A percentile compares a stretch with the other conserved stretches of the same genome.
These are phyloP conservation scores for Xylariales sp. DNA, from an alignment of 2,329 filamentous ascomycete species.

Conservation along the genomic window DNA sequence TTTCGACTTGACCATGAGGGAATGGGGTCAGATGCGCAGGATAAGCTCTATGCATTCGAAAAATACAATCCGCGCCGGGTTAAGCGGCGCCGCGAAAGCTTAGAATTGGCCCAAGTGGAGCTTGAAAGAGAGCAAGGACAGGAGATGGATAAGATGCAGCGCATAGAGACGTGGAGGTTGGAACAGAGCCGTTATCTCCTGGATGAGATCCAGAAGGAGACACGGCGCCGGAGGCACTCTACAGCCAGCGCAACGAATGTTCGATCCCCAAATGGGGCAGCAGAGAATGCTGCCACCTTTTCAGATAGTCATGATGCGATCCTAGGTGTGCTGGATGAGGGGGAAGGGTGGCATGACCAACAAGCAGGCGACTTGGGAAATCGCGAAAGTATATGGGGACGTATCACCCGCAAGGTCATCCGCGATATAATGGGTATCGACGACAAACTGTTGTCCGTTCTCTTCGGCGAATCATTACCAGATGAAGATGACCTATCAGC, in stretches of 20 bases:
- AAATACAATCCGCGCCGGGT: constrained; percentile 70
- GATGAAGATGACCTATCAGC: constrained; percentile 42
- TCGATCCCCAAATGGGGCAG: constrained; percentile 21
- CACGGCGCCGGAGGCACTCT: constrained; percentile 57
- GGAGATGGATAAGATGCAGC: constrained; percentile 69
- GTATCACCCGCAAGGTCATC: constrained; percentile 81
- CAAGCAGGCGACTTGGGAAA: constrained; percentile 39
- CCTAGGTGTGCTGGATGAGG: constrained; percentile 32
- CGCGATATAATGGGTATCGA: constrained; percentile 88
- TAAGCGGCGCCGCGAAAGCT: constrained; percentile 47
- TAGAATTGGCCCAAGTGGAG: constrained; percentile 46
- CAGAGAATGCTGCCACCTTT: constrained; percentile 25
- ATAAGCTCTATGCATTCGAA: constrained; percentile 87
- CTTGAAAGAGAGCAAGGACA: constrained; percentile 51
- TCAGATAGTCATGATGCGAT: constrained; percentile 26
- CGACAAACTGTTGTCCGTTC: constrained; percentile 74
- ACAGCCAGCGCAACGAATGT: constrained; percentile 14
- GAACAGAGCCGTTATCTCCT: constrained; percentile 84
- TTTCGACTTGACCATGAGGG: constrained; percentile 63
- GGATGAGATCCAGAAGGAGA: constrained; percentile 86
- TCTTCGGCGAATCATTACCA: constrained; percentile 77
- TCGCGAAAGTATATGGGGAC: constrained; percentile 69
- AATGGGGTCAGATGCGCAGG: constrained; percentile 59
- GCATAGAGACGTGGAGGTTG: constrained; percentile 88
- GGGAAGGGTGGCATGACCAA: constrained; percentile 49